Conservation (phyloP, 257 asterid genomes). For the Primulina tabacum region DNA sequence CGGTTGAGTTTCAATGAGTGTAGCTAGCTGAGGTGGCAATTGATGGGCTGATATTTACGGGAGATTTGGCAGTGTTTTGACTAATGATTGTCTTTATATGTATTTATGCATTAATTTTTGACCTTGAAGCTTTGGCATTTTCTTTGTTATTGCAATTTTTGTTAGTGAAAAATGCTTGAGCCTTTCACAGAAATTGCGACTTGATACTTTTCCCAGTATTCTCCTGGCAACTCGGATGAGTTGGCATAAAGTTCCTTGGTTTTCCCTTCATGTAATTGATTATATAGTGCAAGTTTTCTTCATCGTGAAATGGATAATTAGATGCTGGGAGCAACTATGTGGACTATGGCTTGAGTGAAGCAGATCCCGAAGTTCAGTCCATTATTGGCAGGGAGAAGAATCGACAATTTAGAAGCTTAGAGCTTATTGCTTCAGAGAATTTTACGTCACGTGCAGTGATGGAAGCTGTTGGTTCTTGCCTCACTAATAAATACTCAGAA, state of each 20-base stretch:
- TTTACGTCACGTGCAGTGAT: conserved; percentile 96
- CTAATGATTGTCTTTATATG: not conserved
- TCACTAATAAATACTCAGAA: conserved; percentile 91
- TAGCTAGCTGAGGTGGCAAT: too few species aligned
- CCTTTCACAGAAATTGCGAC: too few species aligned
- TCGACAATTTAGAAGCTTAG: conserved; percentile 87
- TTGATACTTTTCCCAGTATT: not conserved
- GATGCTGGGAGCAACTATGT: conserved; percentile 56
- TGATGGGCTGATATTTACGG: not conserved
- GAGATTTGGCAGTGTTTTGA: not conserved
- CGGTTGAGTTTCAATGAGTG: too few species aligned
- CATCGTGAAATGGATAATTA: conserved; percentile 24
- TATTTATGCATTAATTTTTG: not conserved
- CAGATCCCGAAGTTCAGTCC: conserved; percentile 69
- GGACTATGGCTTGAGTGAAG: conserved; percentile 59
- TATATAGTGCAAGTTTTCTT: not conserved
- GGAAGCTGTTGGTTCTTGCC: conserved; percentile 99
- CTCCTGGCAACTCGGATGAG: not conserved
- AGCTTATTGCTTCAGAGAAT: conserved; percentile 93
- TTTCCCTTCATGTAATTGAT: not conserved
- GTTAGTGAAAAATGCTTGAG: not conserved
- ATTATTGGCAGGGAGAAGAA: conserved; percentile 81
- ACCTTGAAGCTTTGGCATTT: too few species aligned
- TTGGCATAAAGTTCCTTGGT: not conserved
- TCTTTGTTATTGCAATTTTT: not conserved